phyloP scores from a whole-genome alignment of 2,329 filamentous ascomycete genomes.

The Fusarium devonianum region DNA sequence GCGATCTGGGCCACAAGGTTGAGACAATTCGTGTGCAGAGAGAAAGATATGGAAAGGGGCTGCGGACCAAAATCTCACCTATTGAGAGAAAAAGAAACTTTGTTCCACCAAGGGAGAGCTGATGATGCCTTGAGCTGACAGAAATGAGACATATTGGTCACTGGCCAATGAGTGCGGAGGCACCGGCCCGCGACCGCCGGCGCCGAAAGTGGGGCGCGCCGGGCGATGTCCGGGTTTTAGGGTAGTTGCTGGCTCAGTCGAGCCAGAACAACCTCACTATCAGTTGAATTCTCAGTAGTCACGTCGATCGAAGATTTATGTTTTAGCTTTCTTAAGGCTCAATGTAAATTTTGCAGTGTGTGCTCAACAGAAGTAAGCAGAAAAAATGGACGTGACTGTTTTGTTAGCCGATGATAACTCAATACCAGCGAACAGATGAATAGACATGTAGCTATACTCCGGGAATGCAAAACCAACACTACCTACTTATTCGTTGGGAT shows the following conservation, averaged over 20 bases:
- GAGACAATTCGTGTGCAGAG: slow-evolving; percentile 3
- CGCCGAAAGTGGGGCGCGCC: not conserved
- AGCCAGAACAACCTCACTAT: too few species aligned
- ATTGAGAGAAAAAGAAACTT: slow-evolving; percentile 3
- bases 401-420: too few species aligned
- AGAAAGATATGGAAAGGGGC: not conserved
- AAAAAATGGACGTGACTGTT: too few species aligned
- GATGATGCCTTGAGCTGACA: slow-evolving; percentile 9
- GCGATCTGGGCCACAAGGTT: slow-evolving; percentile 2
- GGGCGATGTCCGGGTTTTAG: not conserved
- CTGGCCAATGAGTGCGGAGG: not conserved
- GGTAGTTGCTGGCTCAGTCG: slow-evolving; percentile 1
- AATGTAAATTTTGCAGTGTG: too few species aligned
- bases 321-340: too few species aligned
- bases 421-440: too few species aligned
- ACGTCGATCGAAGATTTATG: too few species aligned
- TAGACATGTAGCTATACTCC: too few species aligned
- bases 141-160: slow-evolving; percentile 20
- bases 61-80: slow-evolving; percentile 10
- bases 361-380: too few species aligned
- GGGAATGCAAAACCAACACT: too few species aligned
- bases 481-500: too few species aligned
- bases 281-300: too few species aligned
- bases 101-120: slow-evolving; percentile 28
- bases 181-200: not conserved